A percentile compares a stretch with the other conserved stretches of the same genome.
Conservation (phyloP, 139 green algal species). For the Haematococcus lacustris region DNA sequence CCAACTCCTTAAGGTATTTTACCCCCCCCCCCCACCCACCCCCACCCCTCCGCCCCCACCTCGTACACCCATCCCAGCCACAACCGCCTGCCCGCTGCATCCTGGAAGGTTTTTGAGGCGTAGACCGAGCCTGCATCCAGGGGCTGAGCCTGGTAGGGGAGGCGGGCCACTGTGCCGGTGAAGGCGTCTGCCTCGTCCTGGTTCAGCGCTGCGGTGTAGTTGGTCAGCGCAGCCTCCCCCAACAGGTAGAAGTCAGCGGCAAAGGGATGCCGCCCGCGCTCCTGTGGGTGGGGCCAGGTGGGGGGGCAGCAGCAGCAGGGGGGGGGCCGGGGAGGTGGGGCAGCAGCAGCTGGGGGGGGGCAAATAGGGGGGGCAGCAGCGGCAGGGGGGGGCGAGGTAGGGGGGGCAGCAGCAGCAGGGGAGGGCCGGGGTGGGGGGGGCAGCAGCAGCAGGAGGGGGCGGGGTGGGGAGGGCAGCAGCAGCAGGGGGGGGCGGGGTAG, state of each 20-base stretch:
- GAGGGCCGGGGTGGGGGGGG: too few relatives aligned
- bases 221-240: constrained; percentile 10
- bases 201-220: constrained; percentile 16
- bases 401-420: too few relatives aligned
- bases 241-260: constrained; percentile 35
- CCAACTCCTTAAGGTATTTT: not conserved
- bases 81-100: constrained; percentile 11
- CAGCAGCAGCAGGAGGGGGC: too few relatives aligned
- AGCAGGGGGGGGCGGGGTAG: too few relatives aligned
- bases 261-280: constrained; percentile 14
- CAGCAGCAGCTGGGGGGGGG: not conserved
- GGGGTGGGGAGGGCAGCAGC: too few relatives aligned
- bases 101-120: constrained; percentile 25
- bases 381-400: not conserved
- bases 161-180: not conserved
- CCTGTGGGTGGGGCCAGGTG: too few relatives aligned
- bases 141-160: constrained; percentile 1
- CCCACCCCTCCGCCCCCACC: constrained; percentile 13
- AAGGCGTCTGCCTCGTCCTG: constrained; percentile 9
- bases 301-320: too few relatives aligned
- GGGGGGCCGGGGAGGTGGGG: too few relatives aligned
- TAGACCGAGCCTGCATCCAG: constrained; percentile 38
- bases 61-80: constrained; percentile 38
- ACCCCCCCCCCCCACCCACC: not conserved
- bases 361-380: not conserved